These are phyloP conservation scores for Myochromella boudieri DNA, from an alignment of 768 basidiomycete genomes.

Conservation along the genomic window DNA sequence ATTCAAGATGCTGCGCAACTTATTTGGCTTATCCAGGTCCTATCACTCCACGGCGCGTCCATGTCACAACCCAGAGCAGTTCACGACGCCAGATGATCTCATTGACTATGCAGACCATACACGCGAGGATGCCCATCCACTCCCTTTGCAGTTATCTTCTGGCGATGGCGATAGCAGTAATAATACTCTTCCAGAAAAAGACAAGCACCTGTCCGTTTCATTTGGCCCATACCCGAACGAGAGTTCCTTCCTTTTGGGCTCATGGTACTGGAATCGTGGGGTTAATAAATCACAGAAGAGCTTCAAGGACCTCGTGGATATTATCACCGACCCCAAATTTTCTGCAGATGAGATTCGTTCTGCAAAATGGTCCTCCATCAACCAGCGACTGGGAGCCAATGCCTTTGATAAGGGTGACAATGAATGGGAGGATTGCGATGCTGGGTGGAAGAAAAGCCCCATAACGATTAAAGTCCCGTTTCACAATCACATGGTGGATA, in stretches of 20 bases:
- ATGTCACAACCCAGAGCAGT: neutral
- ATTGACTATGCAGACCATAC: no score
- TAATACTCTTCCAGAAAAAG: no score
- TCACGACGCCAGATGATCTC: neutral
- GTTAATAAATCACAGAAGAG: conserved; percentile 3
- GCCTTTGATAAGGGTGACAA: neutral
- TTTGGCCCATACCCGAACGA: no score
- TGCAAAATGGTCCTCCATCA: conserved; percentile 8
- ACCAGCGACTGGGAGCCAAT: conserved; percentile 1
- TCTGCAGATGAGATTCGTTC: conserved; percentile 8
- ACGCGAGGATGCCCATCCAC: no score
- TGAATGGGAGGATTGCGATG: conserved; percentile 10
- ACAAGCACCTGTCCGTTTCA: no score
- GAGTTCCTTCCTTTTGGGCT: no score
- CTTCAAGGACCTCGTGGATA: conserved; percentile 9
- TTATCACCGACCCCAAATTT: no score
- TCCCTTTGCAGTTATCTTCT: no score
- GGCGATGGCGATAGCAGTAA: no score
- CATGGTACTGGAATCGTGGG: conserved; percentile 5
- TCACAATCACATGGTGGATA: conserved; percentile 1
- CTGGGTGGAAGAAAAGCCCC: conserved; percentile 15
- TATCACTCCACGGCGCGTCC: neutral
- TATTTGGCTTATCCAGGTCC: neutral
- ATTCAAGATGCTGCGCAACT: neutral
- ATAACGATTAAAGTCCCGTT: conserved; percentile 11